A percentile compares a stretch with the other conserved stretches of the same genome.
These are phyloP conservation scores for Fusarium algeriense DNA, from an alignment of 2,329 filamentous ascomycete species.

Conservation along the genomic window DNA sequence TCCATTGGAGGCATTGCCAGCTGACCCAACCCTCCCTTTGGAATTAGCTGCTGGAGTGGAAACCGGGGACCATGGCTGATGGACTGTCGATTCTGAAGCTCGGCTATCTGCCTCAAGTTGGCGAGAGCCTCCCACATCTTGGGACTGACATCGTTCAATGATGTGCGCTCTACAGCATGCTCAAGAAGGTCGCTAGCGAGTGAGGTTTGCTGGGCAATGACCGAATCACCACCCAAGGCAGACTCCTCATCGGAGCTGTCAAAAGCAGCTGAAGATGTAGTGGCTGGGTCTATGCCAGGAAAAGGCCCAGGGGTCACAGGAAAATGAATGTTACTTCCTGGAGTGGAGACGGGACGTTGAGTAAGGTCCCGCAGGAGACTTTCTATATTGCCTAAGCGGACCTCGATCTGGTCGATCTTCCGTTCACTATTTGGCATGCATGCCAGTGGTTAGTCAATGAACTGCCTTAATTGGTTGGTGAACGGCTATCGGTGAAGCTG, in stretches of 20 bases:
- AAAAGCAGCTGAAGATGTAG: conserved; percentile 50
- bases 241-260: conserved; percentile 58
- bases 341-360: conserved; percentile 42
- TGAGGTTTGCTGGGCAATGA: conserved; percentile 63
- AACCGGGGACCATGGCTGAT: conserved; percentile 60
- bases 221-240: conserved; percentile 62
- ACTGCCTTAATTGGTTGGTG: not conserved
- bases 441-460: conserved; percentile 13
- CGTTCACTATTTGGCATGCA: conserved; percentile 57
- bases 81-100: conserved; percentile 60
- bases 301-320: conserved; percentile 43
- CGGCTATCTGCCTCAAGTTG: conserved; percentile 65
- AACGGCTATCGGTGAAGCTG: not conserved
- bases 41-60: conserved; percentile 59
- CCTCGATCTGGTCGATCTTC: conserved; percentile 64
- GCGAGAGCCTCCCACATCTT: conserved; percentile 66
- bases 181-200: conserved; percentile 68
- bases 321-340: conserved; percentile 41
- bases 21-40: conserved; percentile 61
- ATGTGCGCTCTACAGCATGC: conserved; percentile 62
- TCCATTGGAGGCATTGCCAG: conserved; percentile 67
- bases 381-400: conserved; percentile 60
- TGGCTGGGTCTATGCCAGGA: conserved; percentile 36
- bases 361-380: conserved; percentile 56
- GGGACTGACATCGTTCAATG: conserved; percentile 59